Conservation (phyloP, 495 filamentous ascomycete genomes). For the Penicillium diatomitis region DNA sequence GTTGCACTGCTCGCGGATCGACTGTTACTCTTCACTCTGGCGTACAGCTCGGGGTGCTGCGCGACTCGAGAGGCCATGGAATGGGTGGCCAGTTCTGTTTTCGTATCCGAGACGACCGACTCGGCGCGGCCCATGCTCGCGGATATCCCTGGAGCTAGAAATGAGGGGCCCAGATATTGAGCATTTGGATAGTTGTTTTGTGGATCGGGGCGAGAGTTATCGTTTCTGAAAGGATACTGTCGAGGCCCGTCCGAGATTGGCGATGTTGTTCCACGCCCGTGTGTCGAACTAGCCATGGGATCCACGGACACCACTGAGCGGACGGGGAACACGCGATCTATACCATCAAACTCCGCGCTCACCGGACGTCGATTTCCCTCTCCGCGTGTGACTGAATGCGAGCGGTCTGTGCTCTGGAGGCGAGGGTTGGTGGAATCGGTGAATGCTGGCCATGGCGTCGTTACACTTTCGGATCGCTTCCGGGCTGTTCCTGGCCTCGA, state of each 20-base stretch:
- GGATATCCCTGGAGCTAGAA: slow-evolving; percentile 6
- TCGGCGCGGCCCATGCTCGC: slow-evolving; percentile 5
- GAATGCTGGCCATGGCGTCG: neutral
- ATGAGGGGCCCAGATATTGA: neutral
- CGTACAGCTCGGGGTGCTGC: slow-evolving; percentile 16
- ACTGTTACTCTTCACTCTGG: slow-evolving; percentile 5
- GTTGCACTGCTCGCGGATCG: slow-evolving; percentile 2
- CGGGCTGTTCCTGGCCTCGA: slow-evolving; percentile 6
- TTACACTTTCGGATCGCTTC: slow-evolving; percentile 12
- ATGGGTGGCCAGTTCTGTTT: slow-evolving; percentile 13
- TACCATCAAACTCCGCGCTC: slow-evolving; percentile 17
- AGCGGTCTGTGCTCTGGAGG: slow-evolving; percentile 10
- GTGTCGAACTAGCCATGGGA: slow-evolving; percentile 24
- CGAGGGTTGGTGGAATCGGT: neutral
- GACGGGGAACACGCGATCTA: slow-evolving; percentile 77
- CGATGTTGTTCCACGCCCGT: slow-evolving; percentile 6
- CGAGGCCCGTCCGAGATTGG: slow-evolving; percentile 21
- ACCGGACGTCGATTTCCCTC: slow-evolving; percentile 1
- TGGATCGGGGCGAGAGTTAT: slow-evolving; percentile 20
- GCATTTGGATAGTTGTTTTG: slow-evolving; percentile 9
- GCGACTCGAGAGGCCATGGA: slow-evolving; percentile 12
- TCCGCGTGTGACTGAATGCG: slow-evolving; percentile 10
- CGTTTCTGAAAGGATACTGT: slow-evolving; percentile 26
- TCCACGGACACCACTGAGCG: slow-evolving; percentile 71
- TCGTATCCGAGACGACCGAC: slow-evolving; percentile 7